A percentile compares a stretch with the other conserved stretches of the same genome.
Evolutionary conservation across 2,329 filamentous ascomycete genomes (phyloP).

Genomic region (Arthrinium puccinioides): DNA sequence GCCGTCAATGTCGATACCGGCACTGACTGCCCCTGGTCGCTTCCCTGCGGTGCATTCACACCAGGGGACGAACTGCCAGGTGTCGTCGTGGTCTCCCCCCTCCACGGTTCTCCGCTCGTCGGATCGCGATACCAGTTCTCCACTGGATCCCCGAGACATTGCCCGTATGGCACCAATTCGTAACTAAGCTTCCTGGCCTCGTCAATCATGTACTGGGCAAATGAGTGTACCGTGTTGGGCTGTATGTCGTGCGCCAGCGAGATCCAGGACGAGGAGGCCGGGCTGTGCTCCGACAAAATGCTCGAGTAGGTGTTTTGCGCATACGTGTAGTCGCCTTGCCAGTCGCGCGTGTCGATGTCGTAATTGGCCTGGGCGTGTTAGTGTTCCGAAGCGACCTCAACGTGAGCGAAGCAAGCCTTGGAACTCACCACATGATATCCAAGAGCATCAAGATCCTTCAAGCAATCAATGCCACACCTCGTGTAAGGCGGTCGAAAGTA

Average conservation of each 20-base stretch:
- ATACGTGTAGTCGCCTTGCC: constrained; percentile 11
- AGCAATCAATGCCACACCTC: constrained; percentile 1
- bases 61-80: no score
- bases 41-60: no score
- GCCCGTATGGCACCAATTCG: constrained; percentile 12
- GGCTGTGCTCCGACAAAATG: neutral
- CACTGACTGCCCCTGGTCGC: no score
- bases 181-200: constrained; percentile 8
- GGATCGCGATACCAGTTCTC: constrained; percentile 15
- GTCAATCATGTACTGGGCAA: constrained; percentile 13
- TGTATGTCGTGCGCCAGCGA: constrained; percentile 15
- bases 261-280: constrained; percentile 15
- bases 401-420: neutral
- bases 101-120: constrained; percentile 9
- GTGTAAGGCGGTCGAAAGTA: constrained; percentile 19
- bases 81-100: neutral
- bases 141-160: constrained; percentile 13
- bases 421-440: constrained; percentile 5
- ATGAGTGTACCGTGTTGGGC: constrained; percentile 10
- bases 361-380: constrained; percentile 1
- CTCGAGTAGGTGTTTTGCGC: constrained; percentile 1
- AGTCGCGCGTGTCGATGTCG: constrained; percentile 7
- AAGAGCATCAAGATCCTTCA: constrained; percentile 1
- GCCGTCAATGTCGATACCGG: no score
- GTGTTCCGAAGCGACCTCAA: neutral